phyloP scores from a whole-genome alignment of 2,329 filamentous ascomycete species.

The Colletotrichum sansevieriae region DNA sequence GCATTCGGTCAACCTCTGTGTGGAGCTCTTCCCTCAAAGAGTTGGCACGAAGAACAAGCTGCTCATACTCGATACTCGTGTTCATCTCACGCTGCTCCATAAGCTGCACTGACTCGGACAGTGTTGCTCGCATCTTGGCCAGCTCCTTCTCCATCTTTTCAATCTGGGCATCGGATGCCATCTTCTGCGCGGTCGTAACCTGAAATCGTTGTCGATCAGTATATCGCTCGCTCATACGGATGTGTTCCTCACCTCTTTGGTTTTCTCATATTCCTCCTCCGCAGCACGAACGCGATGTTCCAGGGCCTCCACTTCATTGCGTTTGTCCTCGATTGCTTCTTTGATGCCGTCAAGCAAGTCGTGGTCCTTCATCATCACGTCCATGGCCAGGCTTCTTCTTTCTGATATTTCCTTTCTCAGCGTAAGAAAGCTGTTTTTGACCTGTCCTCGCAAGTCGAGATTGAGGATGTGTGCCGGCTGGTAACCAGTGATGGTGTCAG shows the following conservation, averaged over 20 bases:
- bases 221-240: background rate
- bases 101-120: slow-evolving; percentile 88
- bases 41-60: slow-evolving; percentile 86
- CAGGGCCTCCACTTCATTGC: slow-evolving; percentile 90
- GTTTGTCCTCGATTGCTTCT: slow-evolving; percentile 96
- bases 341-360: slow-evolving; percentile 95
- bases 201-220: background rate
- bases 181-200: slow-evolving; percentile 84
- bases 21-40: slow-evolving; percentile 96
- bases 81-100: slow-evolving; percentile 98
- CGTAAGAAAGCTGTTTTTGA: slow-evolving; percentile 82
- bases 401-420: slow-evolving; percentile 95
- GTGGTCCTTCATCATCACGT: slow-evolving; percentile 94
- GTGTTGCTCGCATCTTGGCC: slow-evolving; percentile 87
- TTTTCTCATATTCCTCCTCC: slow-evolving; percentile 94
- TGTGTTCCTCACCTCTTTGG: slow-evolving; percentile 75
- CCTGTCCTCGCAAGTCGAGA: slow-evolving; percentile 84
- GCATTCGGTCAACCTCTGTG: slow-evolving; percentile 93
- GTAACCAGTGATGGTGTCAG: slow-evolving; percentile 87
- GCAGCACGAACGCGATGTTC: slow-evolving; percentile 89
- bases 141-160: slow-evolving; percentile 99
- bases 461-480: slow-evolving; percentile 90
- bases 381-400: slow-evolving; percentile 82
- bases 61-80: slow-evolving; percentile 96
- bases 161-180: slow-evolving; percentile 91